Evolutionary conservation across 768 basidiomycete species (phyloP), one percentile per base, ranked within the genome.

Genomic region (Russula foetens): DNA sequence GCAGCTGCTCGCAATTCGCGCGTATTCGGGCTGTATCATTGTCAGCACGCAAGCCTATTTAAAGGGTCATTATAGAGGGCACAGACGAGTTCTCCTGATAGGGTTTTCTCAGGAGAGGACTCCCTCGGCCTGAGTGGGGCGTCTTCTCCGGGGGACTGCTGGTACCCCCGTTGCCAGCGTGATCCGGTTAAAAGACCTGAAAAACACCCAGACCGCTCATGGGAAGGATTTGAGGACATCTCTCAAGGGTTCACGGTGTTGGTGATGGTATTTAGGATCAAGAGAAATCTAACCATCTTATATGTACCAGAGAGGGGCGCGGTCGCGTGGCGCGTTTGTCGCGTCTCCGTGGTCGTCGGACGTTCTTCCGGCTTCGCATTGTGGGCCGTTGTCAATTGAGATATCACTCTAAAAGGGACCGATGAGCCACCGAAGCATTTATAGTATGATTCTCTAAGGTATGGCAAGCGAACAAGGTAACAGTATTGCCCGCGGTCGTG

Each of bases 261-360:
- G 58, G 21, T 26, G 45, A 51, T 45, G 29, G 39, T 45, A 31
- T 33, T 33, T 7, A 35, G 26, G 39, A 24, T 43, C 17, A 23
- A 28, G 35, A 12, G n/a, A 54, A 56, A 4, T n/a, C n/a, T 8
- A 43, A 48, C 12, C 53, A 21, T 26, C 33, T 62, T 62, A 63
- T 62, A 63, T 28, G 49, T n/a, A 21, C 17, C 21, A 29, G 26
- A 39, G 45, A 14, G 17, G 49, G 23, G 38, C 29, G 29, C 24
- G 23, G 54, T 52, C 50, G 28, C 63, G 63, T 62, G 62, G 58
- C 26, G 49, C 33, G 49, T 63, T 63, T 46, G 63, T 62, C 50
- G 63, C 60, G 24, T 50, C 60, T 64, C 63, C 63, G 63, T 53
- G 54, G 53, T 64, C n/a, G 59, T 62, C 63, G 63, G 63, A 64